phyloP scores from a whole-genome alignment of 2,329 filamentous ascomycete genomes.

The Lecanicillium sp. region DNA sequence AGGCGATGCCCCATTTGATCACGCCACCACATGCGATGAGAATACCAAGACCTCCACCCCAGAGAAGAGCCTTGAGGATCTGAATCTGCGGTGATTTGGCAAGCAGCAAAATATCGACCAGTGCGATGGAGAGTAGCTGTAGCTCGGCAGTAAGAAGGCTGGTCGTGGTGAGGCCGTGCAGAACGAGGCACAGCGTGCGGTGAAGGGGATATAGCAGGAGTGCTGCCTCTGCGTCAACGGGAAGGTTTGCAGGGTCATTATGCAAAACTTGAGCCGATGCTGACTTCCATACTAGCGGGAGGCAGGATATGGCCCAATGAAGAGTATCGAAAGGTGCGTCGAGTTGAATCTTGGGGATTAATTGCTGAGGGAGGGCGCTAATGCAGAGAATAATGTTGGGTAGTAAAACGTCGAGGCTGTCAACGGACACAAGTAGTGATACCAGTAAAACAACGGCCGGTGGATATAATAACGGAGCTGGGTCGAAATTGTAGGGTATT shows the following conservation, averaged over 20 bases:
- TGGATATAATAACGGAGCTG: conserved; percentile 85
- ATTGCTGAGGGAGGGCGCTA: conserved; percentile 62
- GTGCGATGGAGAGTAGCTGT: conserved; percentile 72
- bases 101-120: conserved; percentile 76
- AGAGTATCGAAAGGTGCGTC: conserved; percentile 52
- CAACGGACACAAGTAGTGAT: conserved; percentile 62
- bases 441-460: conserved; percentile 68
- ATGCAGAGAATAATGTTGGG: conserved; percentile 79
- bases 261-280: conserved; percentile 29
- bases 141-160: conserved; percentile 83
- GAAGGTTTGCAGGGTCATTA: conserved; percentile 11
- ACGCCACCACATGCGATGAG: conserved; percentile 67
- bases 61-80: conserved; percentile 79
- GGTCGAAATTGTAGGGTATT: conserved; percentile 76
- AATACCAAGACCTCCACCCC: conserved; percentile 71
- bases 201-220: conserved; percentile 75
- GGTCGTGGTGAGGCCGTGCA: conserved; percentile 79
- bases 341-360: conserved; percentile 59
- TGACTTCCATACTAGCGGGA: conserved; percentile 47
- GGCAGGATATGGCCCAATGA: conserved; percentile 73
- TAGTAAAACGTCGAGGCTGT: conserved; percentile 54
- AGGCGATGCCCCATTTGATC: conserved; percentile 72
- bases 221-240: conserved; percentile 48
- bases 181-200: conserved; percentile 62
- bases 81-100: conserved; percentile 74